Evolutionary conservation across 345 rosid genomes (phyloP).

Genomic region (Eutrema yunnanense): DNA sequence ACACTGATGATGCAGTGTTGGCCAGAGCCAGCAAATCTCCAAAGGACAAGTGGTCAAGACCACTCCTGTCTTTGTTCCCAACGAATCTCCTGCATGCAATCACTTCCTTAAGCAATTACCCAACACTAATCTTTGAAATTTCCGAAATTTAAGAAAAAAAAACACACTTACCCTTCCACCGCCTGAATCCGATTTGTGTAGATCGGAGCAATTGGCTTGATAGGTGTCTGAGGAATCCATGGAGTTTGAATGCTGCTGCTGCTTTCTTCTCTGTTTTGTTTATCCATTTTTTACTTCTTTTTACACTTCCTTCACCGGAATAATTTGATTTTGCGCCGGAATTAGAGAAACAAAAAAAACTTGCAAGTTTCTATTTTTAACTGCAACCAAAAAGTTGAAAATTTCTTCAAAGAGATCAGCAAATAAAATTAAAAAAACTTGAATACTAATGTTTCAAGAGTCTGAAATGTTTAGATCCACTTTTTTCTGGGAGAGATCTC

Average conservation of each 20-base stretch:
- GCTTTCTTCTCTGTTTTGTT: constrained; percentile 21
- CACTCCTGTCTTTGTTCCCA: constrained; percentile 8
- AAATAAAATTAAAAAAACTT: not conserved
- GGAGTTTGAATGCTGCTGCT: constrained; percentile 23
- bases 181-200: constrained; percentile 22
- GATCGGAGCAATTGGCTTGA: constrained; percentile 34
- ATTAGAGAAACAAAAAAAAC: not conserved
- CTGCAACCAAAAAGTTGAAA: not conserved
- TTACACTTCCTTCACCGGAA: constrained; percentile 9
- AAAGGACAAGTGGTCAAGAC: constrained; percentile 33
- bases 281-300: constrained; percentile 8
- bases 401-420: not conserved
- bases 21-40: constrained; percentile 50
- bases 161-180: constrained; percentile 20
- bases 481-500: constrained; percentile 20
- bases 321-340: not conserved
- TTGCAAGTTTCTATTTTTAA: not conserved
- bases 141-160: not conserved
- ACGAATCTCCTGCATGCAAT: constrained; percentile 25
- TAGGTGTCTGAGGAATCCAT: constrained; percentile 53
- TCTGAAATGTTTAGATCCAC: constrained; percentile 13
- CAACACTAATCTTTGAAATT: not conserved
- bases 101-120: not conserved
- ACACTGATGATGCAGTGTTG: constrained; percentile 36
- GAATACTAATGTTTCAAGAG: not conserved